These are phyloP conservation scores for Cymodocea nodosa DNA, from an alignment of 116 monocot genomes.

Conservation along the genomic window DNA sequence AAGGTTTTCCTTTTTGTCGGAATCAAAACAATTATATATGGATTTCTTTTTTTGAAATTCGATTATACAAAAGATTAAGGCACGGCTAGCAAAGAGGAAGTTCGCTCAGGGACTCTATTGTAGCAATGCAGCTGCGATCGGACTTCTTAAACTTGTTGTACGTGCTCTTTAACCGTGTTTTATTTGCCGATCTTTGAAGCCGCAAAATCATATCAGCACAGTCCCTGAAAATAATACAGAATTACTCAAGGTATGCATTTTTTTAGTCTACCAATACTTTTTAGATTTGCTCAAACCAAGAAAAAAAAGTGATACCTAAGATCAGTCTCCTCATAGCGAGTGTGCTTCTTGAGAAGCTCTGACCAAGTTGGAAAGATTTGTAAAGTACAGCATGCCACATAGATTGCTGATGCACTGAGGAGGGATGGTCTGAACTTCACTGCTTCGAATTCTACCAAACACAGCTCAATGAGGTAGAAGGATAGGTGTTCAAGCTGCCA, in stretches of 20 bases:
- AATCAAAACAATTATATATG: no score
- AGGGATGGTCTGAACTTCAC: slow-evolving; percentile 48
- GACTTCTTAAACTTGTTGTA: slow-evolving; percentile 25
- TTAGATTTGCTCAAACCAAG: neutral
- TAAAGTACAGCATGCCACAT: slow-evolving; percentile 43
- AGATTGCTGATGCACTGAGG: slow-evolving; percentile 51
- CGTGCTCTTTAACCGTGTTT: slow-evolving; percentile 11
- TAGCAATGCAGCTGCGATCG: neutral
- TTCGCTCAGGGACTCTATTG: neutral
- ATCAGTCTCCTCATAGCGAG: slow-evolving; percentile 14
- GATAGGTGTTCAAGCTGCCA: slow-evolving; percentile 48
- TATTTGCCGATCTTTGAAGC: slow-evolving; percentile 22
- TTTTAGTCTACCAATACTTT: neutral
- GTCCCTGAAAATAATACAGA: slow-evolving; percentile 8
- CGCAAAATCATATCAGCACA: slow-evolving; percentile 32
- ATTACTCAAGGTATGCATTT: neutral
- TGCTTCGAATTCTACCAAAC: slow-evolving; percentile 43
- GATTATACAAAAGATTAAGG: no score
- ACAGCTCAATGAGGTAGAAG: slow-evolving; percentile 55
- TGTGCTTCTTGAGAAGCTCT: slow-evolving; percentile 23
- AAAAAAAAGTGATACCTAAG: neutral
- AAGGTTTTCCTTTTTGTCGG: no score
- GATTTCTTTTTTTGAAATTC: no score
- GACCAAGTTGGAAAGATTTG: slow-evolving; percentile 24
- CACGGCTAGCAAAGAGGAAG: neutral